Conservation (phyloP, 805 yeast genomes). For the Sugiyamaella qingdaonensis region DNA sequence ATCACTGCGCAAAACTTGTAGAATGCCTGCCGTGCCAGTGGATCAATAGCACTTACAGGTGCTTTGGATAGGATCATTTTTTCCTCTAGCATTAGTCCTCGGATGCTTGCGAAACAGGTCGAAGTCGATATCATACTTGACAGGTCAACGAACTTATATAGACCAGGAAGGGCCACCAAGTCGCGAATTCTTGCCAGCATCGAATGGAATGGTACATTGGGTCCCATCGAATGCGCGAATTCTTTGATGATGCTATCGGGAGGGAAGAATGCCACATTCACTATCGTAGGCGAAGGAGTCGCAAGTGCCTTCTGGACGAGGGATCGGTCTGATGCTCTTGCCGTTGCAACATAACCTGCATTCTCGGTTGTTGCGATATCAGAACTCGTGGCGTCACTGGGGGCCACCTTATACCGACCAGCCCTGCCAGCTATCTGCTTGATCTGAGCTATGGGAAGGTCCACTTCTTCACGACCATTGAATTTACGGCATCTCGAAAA, state of each 20-base stretch:
- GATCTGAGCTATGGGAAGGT: slow-evolving; percentile 58
- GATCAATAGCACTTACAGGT: slow-evolving; percentile 46
- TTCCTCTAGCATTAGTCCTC: slow-evolving; percentile 49
- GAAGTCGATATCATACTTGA: slow-evolving; percentile 40
- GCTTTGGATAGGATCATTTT: slow-evolving; percentile 56
- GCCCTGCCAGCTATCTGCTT: slow-evolving; percentile 98
- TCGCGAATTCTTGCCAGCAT: slow-evolving; percentile 45
- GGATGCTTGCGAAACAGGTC: slow-evolving; percentile 41
- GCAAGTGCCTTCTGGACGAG: slow-evolving; percentile 46
- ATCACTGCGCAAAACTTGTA: slow-evolving; percentile 49
- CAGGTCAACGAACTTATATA: slow-evolving; percentile 39
- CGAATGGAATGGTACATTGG: slow-evolving; percentile 42
- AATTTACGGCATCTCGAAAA: slow-evolving; percentile 67
- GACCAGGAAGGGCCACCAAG: slow-evolving; percentile 32
- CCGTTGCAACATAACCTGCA: slow-evolving; percentile 54
- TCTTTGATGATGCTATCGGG: slow-evolving; percentile 64
- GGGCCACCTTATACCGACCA: slow-evolving; percentile 61
- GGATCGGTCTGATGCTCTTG: slow-evolving; percentile 41
- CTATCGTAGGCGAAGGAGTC: slow-evolving; percentile 48
- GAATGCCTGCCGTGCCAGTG: slow-evolving; percentile 42
- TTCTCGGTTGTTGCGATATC: slow-evolving; percentile 14
- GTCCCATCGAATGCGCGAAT: slow-evolving; percentile 58
- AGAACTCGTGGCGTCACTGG: slow-evolving; percentile 6
- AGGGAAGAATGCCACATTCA: slow-evolving; percentile 75
- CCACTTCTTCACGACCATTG: slow-evolving; percentile 52